These are phyloP conservation scores for Penicillium rolfsii DNA, from an alignment of 2,329 filamentous ascomycete genomes.

Conservation along the genomic window DNA sequence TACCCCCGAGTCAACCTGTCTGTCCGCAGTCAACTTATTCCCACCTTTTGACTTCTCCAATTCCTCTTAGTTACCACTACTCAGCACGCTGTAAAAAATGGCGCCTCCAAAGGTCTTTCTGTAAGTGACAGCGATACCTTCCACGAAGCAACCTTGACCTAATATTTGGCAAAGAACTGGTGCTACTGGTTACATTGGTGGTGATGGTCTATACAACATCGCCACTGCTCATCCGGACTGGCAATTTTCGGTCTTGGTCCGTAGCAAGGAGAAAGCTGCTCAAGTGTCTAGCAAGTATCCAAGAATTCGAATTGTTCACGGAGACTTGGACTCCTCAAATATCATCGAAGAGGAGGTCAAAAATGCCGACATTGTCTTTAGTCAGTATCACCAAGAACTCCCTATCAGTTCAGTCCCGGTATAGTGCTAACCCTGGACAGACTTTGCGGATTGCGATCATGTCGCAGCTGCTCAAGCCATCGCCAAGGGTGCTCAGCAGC, in stretches of 20 bases:
- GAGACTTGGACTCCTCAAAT: slow-evolving; percentile 48
- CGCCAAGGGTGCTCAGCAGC: slow-evolving; percentile 43
- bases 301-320: slow-evolving; percentile 46
- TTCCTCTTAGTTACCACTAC: background rate
- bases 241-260: slow-evolving; percentile 50
- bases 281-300: slow-evolving; percentile 46
- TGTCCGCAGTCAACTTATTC: background rate
- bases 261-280: slow-evolving; percentile 48
- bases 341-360: slow-evolving; percentile 49
- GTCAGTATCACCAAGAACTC: slow-evolving; percentile 34
- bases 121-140: slow-evolving; percentile 26
- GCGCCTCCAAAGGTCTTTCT: slow-evolving; percentile 40
- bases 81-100: slow-evolving; percentile 24
- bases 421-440: slow-evolving; percentile 24
- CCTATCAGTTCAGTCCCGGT: too few relatives aligned
- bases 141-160: slow-evolving; percentile 18
- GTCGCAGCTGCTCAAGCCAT: slow-evolving; percentile 47
- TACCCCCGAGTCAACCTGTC: background rate
- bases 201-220: slow-evolving; percentile 54
- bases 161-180: slow-evolving; percentile 48
- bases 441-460: slow-evolving; percentile 50
- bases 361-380: slow-evolving; percentile 53
- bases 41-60: background rate
- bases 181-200: slow-evolving; percentile 58
- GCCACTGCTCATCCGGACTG: slow-evolving; percentile 52